phyloP scores from a whole-genome alignment of 2,329 filamentous ascomycete species.

The Cladosporium halotolerans region DNA sequence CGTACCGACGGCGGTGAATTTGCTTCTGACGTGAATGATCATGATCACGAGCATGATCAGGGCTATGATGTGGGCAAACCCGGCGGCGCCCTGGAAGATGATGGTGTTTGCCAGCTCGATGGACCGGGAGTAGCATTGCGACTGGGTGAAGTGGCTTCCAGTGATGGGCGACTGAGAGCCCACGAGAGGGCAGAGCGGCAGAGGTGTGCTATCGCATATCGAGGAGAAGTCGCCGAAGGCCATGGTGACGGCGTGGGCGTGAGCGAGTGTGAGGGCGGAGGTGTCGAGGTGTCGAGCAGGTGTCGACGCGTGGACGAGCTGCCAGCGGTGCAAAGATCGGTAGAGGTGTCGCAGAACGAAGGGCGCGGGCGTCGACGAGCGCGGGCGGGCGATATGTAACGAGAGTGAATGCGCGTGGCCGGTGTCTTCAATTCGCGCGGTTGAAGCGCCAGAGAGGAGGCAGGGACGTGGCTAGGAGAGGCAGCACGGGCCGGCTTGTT shows the following conservation, averaged over 20 bases:
- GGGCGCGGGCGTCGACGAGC: constrained; percentile 3
- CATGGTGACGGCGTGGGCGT: constrained; percentile 49
- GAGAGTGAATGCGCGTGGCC: not conserved
- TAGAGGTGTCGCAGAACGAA: constrained; percentile 6
- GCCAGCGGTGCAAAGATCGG: not conserved
- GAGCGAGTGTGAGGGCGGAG: not conserved
- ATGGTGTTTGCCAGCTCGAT: constrained; percentile 97
- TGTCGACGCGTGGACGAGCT: not conserved
- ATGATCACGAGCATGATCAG: constrained; percentile 92
- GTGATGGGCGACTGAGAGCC: constrained; percentile 66
- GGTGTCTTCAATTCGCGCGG: too few species aligned
- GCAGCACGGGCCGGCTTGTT: too few species aligned
- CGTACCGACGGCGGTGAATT: constrained; percentile 95
- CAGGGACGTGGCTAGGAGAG: too few species aligned
- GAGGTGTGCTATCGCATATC: constrained; percentile 76
- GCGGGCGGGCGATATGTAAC: constrained; percentile 10
- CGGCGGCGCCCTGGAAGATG: constrained; percentile 89
- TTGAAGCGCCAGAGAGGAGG: too few species aligned
- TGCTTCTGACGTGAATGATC: constrained; percentile 93
- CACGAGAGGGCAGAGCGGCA: constrained; percentile 82
- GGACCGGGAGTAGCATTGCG: constrained; percentile 86
- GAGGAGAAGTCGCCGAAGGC: constrained; percentile 85
- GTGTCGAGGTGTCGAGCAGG: not conserved
- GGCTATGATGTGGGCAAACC: constrained; percentile 86
- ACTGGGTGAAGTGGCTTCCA: constrained; percentile 64